Evolutionary conservation across 2,329 filamentous ascomycete genomes (phyloP), one percentile per base, ranked within the genome.

Genomic region (Aspergillus sojae): DNA sequence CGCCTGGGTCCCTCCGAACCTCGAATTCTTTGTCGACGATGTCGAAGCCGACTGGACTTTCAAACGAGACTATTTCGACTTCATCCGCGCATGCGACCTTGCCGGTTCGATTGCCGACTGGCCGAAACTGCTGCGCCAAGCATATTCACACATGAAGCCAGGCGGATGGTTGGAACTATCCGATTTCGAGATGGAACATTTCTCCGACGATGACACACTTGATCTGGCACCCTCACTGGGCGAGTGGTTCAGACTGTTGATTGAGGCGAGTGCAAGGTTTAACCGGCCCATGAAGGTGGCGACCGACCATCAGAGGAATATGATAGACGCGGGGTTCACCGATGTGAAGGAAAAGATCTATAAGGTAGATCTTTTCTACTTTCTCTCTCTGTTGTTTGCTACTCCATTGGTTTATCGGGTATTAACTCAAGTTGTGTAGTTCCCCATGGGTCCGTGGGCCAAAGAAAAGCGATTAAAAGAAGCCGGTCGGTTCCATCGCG

Each of bases 351-450:
- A 52, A 28, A 52, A 32, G 16, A 30, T 52, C 1, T 52, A 52
- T n/a, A 52, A 52, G 16, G 48, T 52, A 30, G 26, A 23, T 28
- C 21, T 21, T 21, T 21, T 21, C 21, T 21, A 21, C 39, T 41
- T 9, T 9, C 39, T 9, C 3, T 1, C 21, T 21, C 21, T 21
- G 1, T 21, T 21, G 3, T 9, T 1, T 41, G 2, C 6, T 41
- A 41, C 1, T 2, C 36, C 2, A 0, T 41, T 48, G 0, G 1
- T 7, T 6, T 0, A 4, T 48, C 5, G 5, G 23, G 3, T 10
- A 5, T 28, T 50, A 19, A 50, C 2, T 7, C 14, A 28, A 6
- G 4, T 6, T 12, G 0, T n/a, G n/a, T 14, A 52, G 48, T 52
- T 52, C 11, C 48, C 48, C 1, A 52, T 52, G 48, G 48, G 48